These are phyloP conservation scores for Suillus paluster DNA, from an alignment of 768 basidiomycete genomes.

Conservation along the genomic window DNA sequence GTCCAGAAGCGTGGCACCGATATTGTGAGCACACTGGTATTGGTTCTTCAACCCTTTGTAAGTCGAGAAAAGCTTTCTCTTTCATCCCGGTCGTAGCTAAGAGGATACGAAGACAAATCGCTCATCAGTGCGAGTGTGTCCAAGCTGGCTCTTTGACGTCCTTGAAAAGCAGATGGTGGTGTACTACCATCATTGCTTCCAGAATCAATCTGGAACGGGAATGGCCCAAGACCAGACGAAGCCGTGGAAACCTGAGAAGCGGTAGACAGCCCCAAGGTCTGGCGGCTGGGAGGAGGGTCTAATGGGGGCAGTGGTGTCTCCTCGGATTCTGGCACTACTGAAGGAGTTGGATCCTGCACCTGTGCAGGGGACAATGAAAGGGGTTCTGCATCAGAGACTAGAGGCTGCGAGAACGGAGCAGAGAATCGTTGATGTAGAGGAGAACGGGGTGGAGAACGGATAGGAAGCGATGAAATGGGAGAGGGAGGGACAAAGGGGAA, in stretches of 20 bases:
- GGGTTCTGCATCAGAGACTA: constrained; percentile 1
- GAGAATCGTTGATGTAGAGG: constrained; percentile 67
- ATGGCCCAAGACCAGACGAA: constrained; percentile 81
- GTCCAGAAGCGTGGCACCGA: constrained; percentile 12
- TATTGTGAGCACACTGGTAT: constrained; percentile 2
- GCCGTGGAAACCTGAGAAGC: constrained; percentile 78
- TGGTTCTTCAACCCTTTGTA: constrained; percentile 27
- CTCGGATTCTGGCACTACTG: constrained; percentile 29
- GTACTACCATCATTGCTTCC: constrained; percentile 44
- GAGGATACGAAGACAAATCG: constrained; percentile 83
- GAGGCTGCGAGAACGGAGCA: constrained; percentile 21
- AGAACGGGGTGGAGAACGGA: constrained; percentile 75
- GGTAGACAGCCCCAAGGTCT: constrained; percentile 70
- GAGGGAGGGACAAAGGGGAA: constrained; percentile 92
- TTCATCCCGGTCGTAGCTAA: constrained; percentile 63
- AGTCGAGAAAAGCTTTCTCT: constrained; percentile 27
- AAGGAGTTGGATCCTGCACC: background rate
- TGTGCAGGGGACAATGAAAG: background rate
- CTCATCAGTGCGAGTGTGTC: constrained; percentile 85
- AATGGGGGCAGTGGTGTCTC: constrained; percentile 39
- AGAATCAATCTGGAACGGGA: constrained; percentile 86
- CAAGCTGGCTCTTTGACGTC: constrained; percentile 75
- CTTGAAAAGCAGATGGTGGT: constrained; percentile 41
- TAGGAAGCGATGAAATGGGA: constrained; percentile 82
- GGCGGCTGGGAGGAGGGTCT: constrained; percentile 60